These are phyloP conservation scores for Candida michaelii DNA, from an alignment of 805 yeast species.

Conservation along the genomic window DNA sequence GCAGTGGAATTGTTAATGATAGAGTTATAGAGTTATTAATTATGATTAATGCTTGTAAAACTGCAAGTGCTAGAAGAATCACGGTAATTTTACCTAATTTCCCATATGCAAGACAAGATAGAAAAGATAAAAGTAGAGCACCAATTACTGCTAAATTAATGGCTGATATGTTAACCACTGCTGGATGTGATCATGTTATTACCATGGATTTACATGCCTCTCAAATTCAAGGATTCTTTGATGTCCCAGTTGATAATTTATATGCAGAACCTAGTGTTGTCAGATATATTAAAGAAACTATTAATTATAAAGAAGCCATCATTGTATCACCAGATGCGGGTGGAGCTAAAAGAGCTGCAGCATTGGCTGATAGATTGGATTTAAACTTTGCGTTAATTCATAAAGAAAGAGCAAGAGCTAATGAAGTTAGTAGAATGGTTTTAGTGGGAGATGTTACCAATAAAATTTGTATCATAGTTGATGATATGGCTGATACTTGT, in stretches of 20 bases:
- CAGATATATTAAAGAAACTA: slow-evolving; percentile 70
- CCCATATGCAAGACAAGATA: slow-evolving; percentile 97
- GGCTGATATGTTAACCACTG: slow-evolving; percentile 87
- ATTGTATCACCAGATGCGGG: slow-evolving; percentile 98
- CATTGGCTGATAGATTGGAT: slow-evolving; percentile 88
- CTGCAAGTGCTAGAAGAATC: slow-evolving; percentile 93
- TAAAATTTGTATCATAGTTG: slow-evolving; percentile 82
- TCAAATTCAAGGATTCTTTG: slow-evolving; percentile 96
- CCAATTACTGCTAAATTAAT: slow-evolving; percentile 94
- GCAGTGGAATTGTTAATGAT: slow-evolving; percentile 82
- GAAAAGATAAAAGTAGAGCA: slow-evolving; percentile 93
- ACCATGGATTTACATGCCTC: slow-evolving; percentile 98
- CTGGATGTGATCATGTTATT: slow-evolving; percentile 94
- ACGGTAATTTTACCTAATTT: slow-evolving; percentile 95
- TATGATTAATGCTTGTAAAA: slow-evolving; percentile 89
- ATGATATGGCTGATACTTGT: slow-evolving; percentile 98
- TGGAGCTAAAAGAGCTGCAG: slow-evolving; percentile 96
- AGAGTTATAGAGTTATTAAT: slow-evolving; percentile 82
- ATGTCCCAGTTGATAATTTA: slow-evolving; percentile 91
- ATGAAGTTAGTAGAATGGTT: slow-evolving; percentile 93
- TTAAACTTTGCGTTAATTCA: slow-evolving; percentile 93
- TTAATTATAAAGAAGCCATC: slow-evolving; percentile 57
- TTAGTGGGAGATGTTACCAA: slow-evolving; percentile 90
- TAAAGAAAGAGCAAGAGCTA: slow-evolving; percentile 92
- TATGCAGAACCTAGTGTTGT: slow-evolving; percentile 93